Evolutionary conservation across 1,284 basidiomycete species (phyloP).

Genomic region (Cutaneotrichosporon cutaneum): DNA sequence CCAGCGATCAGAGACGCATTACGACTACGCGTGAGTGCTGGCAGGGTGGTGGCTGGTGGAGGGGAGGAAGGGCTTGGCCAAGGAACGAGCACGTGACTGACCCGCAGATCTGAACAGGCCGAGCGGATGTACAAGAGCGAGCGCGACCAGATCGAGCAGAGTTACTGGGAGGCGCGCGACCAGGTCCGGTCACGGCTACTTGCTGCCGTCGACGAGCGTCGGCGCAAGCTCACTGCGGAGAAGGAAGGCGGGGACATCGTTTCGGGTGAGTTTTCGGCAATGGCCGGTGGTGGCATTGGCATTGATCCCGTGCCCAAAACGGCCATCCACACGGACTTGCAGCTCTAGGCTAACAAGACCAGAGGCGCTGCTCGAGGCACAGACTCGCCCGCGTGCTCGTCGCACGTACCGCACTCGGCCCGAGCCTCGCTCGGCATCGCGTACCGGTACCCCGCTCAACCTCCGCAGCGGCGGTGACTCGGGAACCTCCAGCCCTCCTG

Average conservation of each 20-base stretch:
- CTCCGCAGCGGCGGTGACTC: slow-evolving; percentile 20
- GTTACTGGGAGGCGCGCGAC: slow-evolving; percentile 54
- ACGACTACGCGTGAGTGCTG: slow-evolving; percentile 53
- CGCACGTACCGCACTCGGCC: slow-evolving; percentile 33
- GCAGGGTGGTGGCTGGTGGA: neutral
- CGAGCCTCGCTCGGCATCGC: slow-evolving; percentile 21
- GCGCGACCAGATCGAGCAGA: slow-evolving; percentile 55
- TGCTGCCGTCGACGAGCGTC: slow-evolving; percentile 56
- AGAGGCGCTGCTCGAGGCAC: slow-evolving; percentile 50
- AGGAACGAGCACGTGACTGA: slow-evolving; percentile 8
- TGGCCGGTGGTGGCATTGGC: neutral
- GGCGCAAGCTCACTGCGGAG: slow-evolving; percentile 56
- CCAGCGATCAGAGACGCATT: slow-evolving; percentile 53
- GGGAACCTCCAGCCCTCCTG: slow-evolving; percentile 20
- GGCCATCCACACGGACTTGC: neutral
- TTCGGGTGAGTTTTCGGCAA: slow-evolving; percentile 46
- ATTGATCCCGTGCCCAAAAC: neutral
- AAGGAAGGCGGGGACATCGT: slow-evolving; percentile 57
- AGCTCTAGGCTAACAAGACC: neutral
- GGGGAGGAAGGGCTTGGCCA: neutral
- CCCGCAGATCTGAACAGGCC: slow-evolving; percentile 39
- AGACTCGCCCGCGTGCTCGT: slow-evolving; percentile 41
- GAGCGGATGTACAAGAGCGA: slow-evolving; percentile 55
- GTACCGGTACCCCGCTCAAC: slow-evolving; percentile 20
- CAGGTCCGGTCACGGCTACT: slow-evolving; percentile 53